Conservation (phyloP, 148 eudicot genomes). For the Heliosperma pusillum region DNA sequence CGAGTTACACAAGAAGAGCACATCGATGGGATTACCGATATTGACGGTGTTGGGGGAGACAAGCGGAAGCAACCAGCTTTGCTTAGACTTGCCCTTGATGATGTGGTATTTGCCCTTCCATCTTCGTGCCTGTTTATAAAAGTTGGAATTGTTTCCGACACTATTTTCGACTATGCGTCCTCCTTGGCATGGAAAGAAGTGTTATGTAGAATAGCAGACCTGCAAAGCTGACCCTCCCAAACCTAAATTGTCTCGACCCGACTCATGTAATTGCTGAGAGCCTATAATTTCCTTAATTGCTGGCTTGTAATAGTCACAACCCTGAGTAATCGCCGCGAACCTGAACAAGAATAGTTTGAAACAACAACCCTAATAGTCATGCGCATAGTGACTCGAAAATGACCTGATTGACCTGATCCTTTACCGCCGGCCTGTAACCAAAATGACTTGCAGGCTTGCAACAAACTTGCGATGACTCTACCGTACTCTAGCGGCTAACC, state of each 20-base stretch:
- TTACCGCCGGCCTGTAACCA: too few relatives aligned
- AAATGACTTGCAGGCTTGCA: too few relatives aligned
- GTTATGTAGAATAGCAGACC: neutral
- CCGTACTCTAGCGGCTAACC: neutral
- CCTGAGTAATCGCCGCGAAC: too few relatives aligned
- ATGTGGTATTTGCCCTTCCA: constrained; percentile 56
- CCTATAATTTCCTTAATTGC: too few relatives aligned
- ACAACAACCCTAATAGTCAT: too few relatives aligned
- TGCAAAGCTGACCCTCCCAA: neutral
- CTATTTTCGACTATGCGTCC: neutral
- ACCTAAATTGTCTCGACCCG: neutral
- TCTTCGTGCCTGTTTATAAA: neutral
- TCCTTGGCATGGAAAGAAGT: neutral
- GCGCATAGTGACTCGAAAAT: too few relatives aligned
- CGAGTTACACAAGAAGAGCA: constrained; percentile 66
- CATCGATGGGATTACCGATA: constrained; percentile 61
- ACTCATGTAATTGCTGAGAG: too few relatives aligned
- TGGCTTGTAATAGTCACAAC: too few relatives aligned
- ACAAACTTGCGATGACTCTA: too few relatives aligned
- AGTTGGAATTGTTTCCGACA: neutral
- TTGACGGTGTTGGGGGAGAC: constrained; percentile 62
- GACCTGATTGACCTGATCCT: too few relatives aligned
- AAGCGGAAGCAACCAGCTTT: constrained; percentile 75
- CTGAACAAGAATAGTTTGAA: too few relatives aligned
- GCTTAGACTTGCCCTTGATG: constrained; percentile 94